phyloP scores from a whole-genome alignment of 768 basidiomycete species.

The Hygrophorus pudorinus region DNA sequence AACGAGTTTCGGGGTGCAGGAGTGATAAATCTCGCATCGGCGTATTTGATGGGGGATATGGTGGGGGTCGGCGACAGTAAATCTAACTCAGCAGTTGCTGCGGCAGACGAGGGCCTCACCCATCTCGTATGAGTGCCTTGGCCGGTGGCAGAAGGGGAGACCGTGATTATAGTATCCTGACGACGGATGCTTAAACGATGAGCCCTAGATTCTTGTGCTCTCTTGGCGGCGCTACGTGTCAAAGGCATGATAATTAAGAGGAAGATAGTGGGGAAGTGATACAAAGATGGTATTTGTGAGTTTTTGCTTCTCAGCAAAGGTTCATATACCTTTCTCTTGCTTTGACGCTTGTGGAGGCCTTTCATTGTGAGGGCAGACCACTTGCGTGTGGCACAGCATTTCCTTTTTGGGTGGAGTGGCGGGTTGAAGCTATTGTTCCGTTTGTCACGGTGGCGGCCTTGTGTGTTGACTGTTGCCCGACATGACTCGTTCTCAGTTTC shows the following conservation, averaged over 20 bases:
- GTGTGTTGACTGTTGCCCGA: no score
- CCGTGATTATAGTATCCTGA: slow-evolving; percentile 1
- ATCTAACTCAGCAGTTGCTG: not conserved
- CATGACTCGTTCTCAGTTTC: no score
- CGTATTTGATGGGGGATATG: not conserved
- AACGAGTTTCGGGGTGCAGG: slow-evolving; percentile 5
- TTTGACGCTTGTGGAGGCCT: not conserved
- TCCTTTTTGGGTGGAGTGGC: no score
- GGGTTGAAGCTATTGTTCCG: no score
- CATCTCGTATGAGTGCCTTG: slow-evolving; percentile 7
- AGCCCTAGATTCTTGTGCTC: not conserved
- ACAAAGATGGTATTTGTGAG: not conserved
- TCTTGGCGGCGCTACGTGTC: slow-evolving; percentile 8
- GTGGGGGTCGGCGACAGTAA: slow-evolving; percentile 3
- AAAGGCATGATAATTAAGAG: slow-evolving; percentile 1
- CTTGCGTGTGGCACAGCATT: no score
- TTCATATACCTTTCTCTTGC: not conserved
- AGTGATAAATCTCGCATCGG: slow-evolving; percentile 1
- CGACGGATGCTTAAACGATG: not conserved
- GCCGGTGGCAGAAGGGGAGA: slow-evolving; percentile 6
- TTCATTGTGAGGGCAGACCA: not conserved
- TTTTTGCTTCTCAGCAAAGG: not conserved
- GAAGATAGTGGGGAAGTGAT: not conserved
- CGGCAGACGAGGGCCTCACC: not conserved
- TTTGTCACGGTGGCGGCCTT: no score